Conservation (phyloP, 176 grass and related monocot genomes). For the Eleusine coracana region DNA sequence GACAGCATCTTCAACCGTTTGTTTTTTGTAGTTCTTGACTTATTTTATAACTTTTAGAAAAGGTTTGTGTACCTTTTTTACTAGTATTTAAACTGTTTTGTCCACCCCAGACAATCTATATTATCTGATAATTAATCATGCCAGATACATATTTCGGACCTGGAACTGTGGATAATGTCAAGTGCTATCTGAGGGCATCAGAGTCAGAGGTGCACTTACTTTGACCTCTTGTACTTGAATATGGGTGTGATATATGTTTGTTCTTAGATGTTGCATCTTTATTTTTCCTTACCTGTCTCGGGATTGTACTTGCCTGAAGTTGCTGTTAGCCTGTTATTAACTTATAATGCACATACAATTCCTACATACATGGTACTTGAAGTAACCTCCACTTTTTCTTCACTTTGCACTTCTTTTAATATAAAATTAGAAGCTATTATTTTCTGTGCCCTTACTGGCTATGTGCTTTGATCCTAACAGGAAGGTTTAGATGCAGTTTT, state of each 20-base stretch:
- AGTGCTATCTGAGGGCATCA: slow-evolving; percentile 69
- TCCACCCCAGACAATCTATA: background rate
- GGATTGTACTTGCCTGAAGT: slow-evolving; percentile 20
- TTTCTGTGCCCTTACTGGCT: background rate
- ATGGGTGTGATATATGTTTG: background rate
- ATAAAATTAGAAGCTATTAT: background rate
- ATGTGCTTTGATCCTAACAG: slow-evolving; percentile 46
- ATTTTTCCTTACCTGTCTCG: background rate
- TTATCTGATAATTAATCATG: slow-evolving; percentile 32
- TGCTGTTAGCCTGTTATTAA: background rate
- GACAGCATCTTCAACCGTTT: background rate
- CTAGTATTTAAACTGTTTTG: slow-evolving; percentile 8
- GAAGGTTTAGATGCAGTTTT: slow-evolving; percentile 88
- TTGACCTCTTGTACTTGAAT: slow-evolving; percentile 29
- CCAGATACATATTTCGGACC: slow-evolving; percentile 83
- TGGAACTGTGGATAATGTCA: slow-evolving; percentile 95
- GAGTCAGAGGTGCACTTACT: slow-evolving; percentile 72
- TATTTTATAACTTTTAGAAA: background rate
- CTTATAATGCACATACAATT: slow-evolving; percentile 19
- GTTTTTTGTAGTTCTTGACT: background rate
- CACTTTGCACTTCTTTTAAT: background rate
- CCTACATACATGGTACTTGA: slow-evolving; percentile 5
- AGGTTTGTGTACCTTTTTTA: background rate
- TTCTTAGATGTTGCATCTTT: slow-evolving; percentile 12
- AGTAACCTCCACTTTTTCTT: slow-evolving; percentile 15